Evolutionary conservation across 495 filamentous ascomycete genomes (phyloP), one percentile per base, ranked within the genome.

Genomic region (Opeltia flavorubescens): DNA sequence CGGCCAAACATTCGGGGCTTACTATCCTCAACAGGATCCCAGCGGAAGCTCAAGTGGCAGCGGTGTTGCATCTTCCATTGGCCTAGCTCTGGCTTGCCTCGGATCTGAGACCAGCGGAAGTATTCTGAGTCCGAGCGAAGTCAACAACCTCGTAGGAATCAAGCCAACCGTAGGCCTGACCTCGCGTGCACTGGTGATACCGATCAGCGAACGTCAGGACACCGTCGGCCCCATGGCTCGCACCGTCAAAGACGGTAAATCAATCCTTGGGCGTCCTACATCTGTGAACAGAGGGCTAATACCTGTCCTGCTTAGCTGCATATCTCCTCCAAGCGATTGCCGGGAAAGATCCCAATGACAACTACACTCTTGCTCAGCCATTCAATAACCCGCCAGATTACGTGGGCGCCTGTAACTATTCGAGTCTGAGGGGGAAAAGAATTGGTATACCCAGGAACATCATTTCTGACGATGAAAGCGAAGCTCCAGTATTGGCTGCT

Each of bases 121-220:
- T 42, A 70, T 69, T 38, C 47, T 66, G 25, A 52, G 50, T 6
- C 70, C 66, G 1, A 57, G 61, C 3, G 46, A 63, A 21, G 33
- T 50, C 20, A 75, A 68, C 64, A 66, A 68, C 26, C 35, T 71
- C n/a, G 69, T 67, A 12, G 68, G 74, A 5, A 72, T 80, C 59
- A 84, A 84, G 59, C 80, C 81, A 9, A 81, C 79, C 0, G 77
- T 83, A 9, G 81, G 81, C 0, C 65, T 81, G n/a, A 82, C 76
- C 7, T 78, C 74, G 13, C 62, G 77, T 8, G 58, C 70, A 45
- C 63, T 78, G 18, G 77, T 81, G 15, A 73, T 84, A 23, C 80
- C 80, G 15, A 71, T 81, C 44, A 71, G 63, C 29, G 60, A 75
- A 55, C 73, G 69, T 50, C 77, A 78, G 56, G 81, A 84, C 52